Evolutionary conservation across 78 protist species (phyloP), one percentile per base, ranked within the genome.

Genomic region (Protostelium mycophagum): DNA sequence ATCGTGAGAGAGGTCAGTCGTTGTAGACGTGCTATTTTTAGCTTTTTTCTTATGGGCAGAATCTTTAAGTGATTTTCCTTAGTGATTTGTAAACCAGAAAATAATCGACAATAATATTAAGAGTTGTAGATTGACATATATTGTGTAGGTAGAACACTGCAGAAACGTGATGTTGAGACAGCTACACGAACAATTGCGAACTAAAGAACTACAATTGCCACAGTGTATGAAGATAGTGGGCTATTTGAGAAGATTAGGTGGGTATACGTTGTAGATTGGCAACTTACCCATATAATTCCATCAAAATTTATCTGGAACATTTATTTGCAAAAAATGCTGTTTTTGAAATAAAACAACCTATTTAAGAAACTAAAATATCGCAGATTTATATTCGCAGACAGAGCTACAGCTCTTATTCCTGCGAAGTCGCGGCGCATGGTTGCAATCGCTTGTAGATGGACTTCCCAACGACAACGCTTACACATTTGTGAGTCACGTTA

Each of bases 181-280:
- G 36, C 87, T 91, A 37, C 84, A 88, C n/a, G 36, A 0, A 5
- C 25, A 38, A 34, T 88, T 91, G 25, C 90, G 85, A 5, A 25
- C 39, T 25, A 51, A 51, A 51, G 38, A 63, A 38, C 37, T 91
- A 34, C 86, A 88, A 51, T 85, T 91, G 83, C 91, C 94, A 0
- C 86, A 36, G 51, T 91, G 94, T 88, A 90, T 91, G 84, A 83
- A 86, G 34, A 83, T 86, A 28, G 90, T 88, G 37, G 94, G 94
- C 23, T 38, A 88, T n/a, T 86, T 91, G 87, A 87, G 94, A 28
- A 38, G 94, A 35, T 1, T 91, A 51, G 88, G 90, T 29, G 25
- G 1, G 63, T n/a, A n/a, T n/a, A n/a, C n/a, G n/a, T 88, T 83
- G 51, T 0, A n/a, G 35, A 90, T 88, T 10, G 34, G 1, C 31